Percentiles rank a stretch among this genome's conserved stretches.
Conservation (phyloP, 1,284 basidiomycete genomes). For the Heliocybe sulcata region DNA sequence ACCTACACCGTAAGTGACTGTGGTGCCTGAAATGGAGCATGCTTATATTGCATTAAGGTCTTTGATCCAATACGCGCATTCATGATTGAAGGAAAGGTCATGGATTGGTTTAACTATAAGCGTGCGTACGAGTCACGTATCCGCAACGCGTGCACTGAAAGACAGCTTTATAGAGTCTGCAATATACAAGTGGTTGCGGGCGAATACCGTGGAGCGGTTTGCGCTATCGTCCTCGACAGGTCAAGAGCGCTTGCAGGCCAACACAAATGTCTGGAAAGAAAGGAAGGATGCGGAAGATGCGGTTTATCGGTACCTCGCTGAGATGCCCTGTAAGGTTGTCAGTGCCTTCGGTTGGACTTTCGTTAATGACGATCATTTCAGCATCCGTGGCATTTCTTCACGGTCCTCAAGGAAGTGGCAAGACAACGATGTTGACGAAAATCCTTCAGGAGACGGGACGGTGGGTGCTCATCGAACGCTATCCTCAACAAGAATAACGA, state of each 20-base stretch:
- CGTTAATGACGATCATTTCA: conserved; percentile 15
- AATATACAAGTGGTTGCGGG: conserved; percentile 61
- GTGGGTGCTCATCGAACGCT: conserved; percentile 25
- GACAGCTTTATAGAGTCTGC: conserved; percentile 38
- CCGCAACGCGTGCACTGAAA: conserved; percentile 3
- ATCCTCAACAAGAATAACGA: neutral
- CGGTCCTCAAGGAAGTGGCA: conserved; percentile 91
- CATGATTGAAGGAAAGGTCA: conserved; percentile 79
- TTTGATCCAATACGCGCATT: conserved; percentile 89
- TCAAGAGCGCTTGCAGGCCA: neutral
- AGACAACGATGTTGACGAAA: conserved; percentile 62
- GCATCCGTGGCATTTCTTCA: conserved; percentile 77
- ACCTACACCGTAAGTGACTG: conserved; percentile 77
- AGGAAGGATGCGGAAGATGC: conserved; percentile 33
- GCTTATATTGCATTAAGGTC: conserved; percentile 31
- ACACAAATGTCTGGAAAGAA: conserved; percentile 8
- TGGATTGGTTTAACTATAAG: conserved; percentile 76
- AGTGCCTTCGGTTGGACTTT: neutral
- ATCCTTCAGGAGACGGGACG: conserved; percentile 56
- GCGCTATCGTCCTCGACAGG: conserved; percentile 17
- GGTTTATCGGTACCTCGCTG: conserved; percentile 65
- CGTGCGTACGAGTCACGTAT: conserved; percentile 28
- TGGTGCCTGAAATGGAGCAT: neutral
- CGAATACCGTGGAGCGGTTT: conserved; percentile 47
- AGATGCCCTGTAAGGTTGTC: conserved; percentile 53